Percentiles rank a stretch among this genome's conserved stretches.
Evolutionary conservation across 2,329 filamentous ascomycete species (phyloP).

Genomic region (Bertia moriformis): DNA sequence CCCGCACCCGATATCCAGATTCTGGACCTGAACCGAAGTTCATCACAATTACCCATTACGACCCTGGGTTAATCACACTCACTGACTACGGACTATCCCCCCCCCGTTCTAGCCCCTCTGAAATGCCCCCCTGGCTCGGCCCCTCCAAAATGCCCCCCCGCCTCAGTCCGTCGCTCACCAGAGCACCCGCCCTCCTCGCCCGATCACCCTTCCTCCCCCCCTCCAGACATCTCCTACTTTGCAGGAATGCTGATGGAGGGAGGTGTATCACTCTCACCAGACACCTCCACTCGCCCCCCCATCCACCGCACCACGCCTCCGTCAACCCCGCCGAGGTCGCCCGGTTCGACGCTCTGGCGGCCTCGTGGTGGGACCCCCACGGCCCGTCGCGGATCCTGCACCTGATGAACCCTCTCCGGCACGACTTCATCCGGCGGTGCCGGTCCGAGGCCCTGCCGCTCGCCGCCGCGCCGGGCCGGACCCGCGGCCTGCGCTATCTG

Average conservation of each 20-base stretch:
- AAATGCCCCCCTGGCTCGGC: too few relatives aligned
- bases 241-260: too few relatives aligned
- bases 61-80: too few relatives aligned
- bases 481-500: constrained; percentile 50
- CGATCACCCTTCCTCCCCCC: too few relatives aligned
- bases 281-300: too few relatives aligned
- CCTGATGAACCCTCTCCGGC: constrained; percentile 93
- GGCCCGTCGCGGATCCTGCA: constrained; percentile 84
- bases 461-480: constrained; percentile 10
- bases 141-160: constrained; percentile 1
- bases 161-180: constrained; percentile 1
- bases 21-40: too few relatives aligned
- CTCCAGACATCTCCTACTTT: too few relatives aligned
- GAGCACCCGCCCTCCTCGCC: not conserved
- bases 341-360: constrained; percentile 87
- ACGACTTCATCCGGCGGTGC: constrained; percentile 75
- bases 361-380: constrained; percentile 93
- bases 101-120: too few relatives aligned
- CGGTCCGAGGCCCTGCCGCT: constrained; percentile 38
- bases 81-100: too few relatives aligned
- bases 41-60: too few relatives aligned
- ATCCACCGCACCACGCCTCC: constrained; percentile 37
- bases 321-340: constrained; percentile 81
- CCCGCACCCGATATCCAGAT: too few relatives aligned
- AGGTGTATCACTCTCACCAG: too few relatives aligned